Evolutionary conservation across 163 green algal species (phyloP).

Genomic region (Coccomyxa subellipsoidea): DNA sequence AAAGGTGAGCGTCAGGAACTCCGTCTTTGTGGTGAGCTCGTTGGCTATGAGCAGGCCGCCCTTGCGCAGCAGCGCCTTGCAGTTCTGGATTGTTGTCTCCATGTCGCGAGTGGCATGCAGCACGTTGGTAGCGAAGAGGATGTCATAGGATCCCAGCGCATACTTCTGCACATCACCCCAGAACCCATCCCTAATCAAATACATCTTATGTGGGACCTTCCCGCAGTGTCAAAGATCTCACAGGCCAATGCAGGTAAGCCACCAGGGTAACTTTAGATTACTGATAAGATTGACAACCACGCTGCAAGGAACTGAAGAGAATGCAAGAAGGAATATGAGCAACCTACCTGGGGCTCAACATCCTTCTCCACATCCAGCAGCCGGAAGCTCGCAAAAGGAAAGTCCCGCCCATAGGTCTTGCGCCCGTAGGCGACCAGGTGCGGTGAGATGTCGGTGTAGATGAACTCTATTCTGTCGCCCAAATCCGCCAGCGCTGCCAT

Average conservation of each 20-base stretch:
- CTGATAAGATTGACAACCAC: too few species aligned
- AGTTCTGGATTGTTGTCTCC: slow-evolving; percentile 6
- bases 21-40: slow-evolving; percentile 8
- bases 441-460: slow-evolving; percentile 15
- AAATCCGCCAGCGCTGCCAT: slow-evolving; percentile 10
- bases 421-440: slow-evolving; percentile 16
- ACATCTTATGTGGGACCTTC: too few species aligned
- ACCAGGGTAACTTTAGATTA: too few species aligned
- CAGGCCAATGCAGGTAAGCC: too few species aligned
- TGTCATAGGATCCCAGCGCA: background rate
- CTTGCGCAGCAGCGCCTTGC: slow-evolving; percentile 19
- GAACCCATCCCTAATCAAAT: background rate
- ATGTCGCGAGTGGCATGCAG: slow-evolving; percentile 23
- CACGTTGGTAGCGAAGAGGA: slow-evolving; percentile 19
- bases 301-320: too few species aligned
- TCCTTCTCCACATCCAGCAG: slow-evolving; percentile 13
- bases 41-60: slow-evolving; percentile 18
- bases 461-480: slow-evolving; percentile 1
- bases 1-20: slow-evolving; percentile 23
- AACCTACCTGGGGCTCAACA: background rate
- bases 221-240: too few species aligned
- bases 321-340: background rate
- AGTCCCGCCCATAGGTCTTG: slow-evolving; percentile 2
- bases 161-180: background rate
- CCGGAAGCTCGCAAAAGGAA: slow-evolving; percentile 8